These are phyloP conservation scores for Pestalotiopsis sp. DNA, from an alignment of 2,329 filamentous ascomycete genomes.

Conservation along the genomic window DNA sequence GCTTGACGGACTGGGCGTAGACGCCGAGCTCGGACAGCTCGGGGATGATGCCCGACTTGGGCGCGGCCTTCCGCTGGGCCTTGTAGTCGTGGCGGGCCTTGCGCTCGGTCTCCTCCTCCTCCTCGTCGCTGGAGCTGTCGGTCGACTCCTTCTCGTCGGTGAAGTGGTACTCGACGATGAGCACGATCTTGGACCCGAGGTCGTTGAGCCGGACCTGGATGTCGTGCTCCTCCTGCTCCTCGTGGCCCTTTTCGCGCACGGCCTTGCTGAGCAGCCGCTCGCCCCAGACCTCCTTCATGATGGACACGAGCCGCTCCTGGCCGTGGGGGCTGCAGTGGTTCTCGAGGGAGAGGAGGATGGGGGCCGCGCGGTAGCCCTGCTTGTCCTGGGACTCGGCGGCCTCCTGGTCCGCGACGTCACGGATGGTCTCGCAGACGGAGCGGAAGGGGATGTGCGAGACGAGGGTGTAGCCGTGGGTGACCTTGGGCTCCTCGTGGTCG, in stretches of 20 bases:
- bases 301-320: conserved; percentile 60
- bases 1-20: conserved; percentile 71
- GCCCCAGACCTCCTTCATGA: conserved; percentile 65
- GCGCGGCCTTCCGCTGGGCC: conserved; percentile 48
- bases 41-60: conserved; percentile 55
- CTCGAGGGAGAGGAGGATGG: conserved; percentile 65
- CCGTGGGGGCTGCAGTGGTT: conserved; percentile 64
- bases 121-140: conserved; percentile 26
- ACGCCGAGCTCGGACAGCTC: conserved; percentile 66
- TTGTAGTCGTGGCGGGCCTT: conserved; percentile 53
- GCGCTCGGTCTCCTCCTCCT: conserved; percentile 39
- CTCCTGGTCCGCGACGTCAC: conserved; percentile 62
- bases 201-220: conserved; percentile 59
- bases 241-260: conserved; percentile 55
- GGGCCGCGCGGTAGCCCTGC: conserved; percentile 45
- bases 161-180: conserved; percentile 69
- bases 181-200: conserved; percentile 61
- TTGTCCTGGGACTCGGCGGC: conserved; percentile 40
- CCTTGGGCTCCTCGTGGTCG: conserved; percentile 63
- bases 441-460: conserved; percentile 67
- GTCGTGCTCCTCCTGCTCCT: conserved; percentile 50
- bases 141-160: conserved; percentile 46
- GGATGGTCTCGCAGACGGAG: conserved; percentile 64
- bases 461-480: conserved; percentile 69
- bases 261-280: conserved; percentile 58